A percentile compares a stretch with the other conserved stretches of the same genome.
Conservation (phyloP, 2,329 filamentous ascomycete genomes). For the Alternaria sp. region DNA sequence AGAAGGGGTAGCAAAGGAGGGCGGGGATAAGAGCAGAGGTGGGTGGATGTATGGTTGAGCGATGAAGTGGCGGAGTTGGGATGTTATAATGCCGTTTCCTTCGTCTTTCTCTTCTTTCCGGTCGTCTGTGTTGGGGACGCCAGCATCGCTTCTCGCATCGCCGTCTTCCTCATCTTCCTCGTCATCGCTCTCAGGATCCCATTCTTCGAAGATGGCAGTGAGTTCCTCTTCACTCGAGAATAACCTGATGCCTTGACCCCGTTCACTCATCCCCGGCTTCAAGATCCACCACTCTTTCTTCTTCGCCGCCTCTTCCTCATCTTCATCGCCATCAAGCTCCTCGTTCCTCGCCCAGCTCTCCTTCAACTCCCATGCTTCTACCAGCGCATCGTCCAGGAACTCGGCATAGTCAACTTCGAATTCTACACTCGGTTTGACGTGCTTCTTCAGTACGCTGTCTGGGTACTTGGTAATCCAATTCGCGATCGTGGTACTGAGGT, state of each 20-base stretch:
- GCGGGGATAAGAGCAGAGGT: no score
- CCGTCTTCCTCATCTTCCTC: conserved; percentile 60
- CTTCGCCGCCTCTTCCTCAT: conserved; percentile 32
- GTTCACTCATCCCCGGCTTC: conserved; percentile 97
- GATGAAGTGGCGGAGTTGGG: conserved; percentile 67
- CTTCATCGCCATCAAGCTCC: conserved; percentile 36
- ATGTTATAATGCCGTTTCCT: conserved; percentile 74
- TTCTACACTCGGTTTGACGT: conserved; percentile 80
- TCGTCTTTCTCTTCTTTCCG: conserved; percentile 46
- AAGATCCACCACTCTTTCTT: conserved; percentile 92
- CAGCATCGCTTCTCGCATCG: conserved; percentile 45
- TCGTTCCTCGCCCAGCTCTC: conserved; percentile 80
- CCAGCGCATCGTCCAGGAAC: conserved; percentile 90
- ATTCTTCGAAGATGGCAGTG: conserved; percentile 87
- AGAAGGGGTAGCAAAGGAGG: conserved; percentile 23
- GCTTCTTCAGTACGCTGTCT: conserved; percentile 69
- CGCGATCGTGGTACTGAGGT: conserved; percentile 81
- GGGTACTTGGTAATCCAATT: conserved; percentile 90
- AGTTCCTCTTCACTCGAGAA: conserved; percentile 88
- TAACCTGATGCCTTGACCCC: conserved; percentile 89
- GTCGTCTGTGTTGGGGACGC: conserved; percentile 7
- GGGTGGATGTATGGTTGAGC: no score
- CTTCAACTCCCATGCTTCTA: conserved; percentile 87
- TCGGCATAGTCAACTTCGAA: conserved; percentile 98
- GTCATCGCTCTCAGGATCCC: conserved; percentile 79